phyloP scores from a whole-genome alignment of 495 filamentous ascomycete species.

The Hamigera avellanea region DNA sequence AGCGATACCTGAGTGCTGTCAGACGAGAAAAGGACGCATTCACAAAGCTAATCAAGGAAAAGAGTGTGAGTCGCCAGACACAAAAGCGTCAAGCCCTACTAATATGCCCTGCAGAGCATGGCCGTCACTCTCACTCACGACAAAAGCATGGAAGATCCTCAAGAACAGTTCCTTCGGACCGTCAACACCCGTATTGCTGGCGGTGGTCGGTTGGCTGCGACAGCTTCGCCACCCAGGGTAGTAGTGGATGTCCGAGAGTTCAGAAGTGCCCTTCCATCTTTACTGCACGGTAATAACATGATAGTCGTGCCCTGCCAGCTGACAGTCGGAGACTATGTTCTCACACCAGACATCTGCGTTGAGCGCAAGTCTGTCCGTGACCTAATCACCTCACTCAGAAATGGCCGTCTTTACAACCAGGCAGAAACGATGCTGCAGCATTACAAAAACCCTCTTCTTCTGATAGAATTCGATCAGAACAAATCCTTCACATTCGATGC shows the following conservation, averaged over 20 bases:
- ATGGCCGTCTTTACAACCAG: conserved; percentile 85
- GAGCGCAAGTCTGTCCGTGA: conserved; percentile 91
- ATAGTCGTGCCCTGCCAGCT: conserved; percentile 85
- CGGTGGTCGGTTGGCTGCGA: conserved; percentile 78
- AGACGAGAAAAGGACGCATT: conserved; percentile 92
- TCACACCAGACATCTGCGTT: conserved; percentile 80
- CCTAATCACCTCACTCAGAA: conserved; percentile 79
- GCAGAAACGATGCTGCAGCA: conserved; percentile 88
- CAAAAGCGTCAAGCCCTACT: background rate
- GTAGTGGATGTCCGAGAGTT: conserved; percentile 96
- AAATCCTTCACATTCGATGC: conserved; percentile 95
- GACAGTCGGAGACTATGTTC: conserved; percentile 93
- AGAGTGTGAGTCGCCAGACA: conserved; percentile 39
- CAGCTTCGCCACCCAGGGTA: conserved; percentile 80
- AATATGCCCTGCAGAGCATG: conserved; percentile 47
- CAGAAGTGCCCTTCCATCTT: conserved; percentile 79
- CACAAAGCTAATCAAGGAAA: conserved; percentile 84
- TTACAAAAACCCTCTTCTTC: conserved; percentile 81
- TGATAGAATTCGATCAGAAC: conserved; percentile 97
- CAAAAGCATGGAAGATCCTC: conserved; percentile 64
- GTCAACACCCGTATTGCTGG: conserved; percentile 96
- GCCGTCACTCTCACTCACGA: conserved; percentile 72
- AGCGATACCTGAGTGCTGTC: conserved; percentile 81
- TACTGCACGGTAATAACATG: conserved; percentile 79
- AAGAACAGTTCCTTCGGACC: conserved; percentile 88